Percentiles rank a stretch among this genome's conserved stretches.
Evolutionary conservation across 345 rosid species (phyloP).

Genomic region (Lepidium aucheri): DNA sequence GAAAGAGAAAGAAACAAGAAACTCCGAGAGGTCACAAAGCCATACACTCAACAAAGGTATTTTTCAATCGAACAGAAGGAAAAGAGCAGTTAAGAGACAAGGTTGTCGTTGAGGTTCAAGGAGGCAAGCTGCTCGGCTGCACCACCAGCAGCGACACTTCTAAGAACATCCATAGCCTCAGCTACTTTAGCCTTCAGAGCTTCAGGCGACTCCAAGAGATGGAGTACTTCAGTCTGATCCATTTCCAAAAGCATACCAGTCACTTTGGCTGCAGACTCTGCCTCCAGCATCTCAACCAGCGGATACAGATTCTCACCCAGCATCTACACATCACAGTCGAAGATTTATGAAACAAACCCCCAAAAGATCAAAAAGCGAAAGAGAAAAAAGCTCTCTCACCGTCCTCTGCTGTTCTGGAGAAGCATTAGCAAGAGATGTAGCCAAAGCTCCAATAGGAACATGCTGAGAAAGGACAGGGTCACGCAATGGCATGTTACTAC

Average conservation of each 20-base stretch:
- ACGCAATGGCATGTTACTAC: conserved; percentile 44
- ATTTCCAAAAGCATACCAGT: conserved; percentile 97
- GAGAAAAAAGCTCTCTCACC: conserved; percentile 31
- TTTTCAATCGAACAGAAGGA: neutral
- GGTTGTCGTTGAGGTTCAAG: conserved; percentile 50
- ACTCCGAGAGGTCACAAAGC: neutral
- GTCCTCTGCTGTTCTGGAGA: conserved; percentile 81
- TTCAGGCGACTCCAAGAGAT: conserved; percentile 89
- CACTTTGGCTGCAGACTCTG: conserved; percentile 85
- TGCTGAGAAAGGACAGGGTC: conserved; percentile 53
- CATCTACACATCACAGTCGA: conserved; percentile 43
- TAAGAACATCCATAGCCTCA: conserved; percentile 95
- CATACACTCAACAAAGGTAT: neutral
- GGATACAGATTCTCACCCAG: conserved; percentile 95
- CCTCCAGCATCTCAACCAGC: conserved; percentile 82
- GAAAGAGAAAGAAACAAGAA: neutral
- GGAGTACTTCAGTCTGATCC: conserved; percentile 94
- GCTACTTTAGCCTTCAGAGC: conserved; percentile 84
- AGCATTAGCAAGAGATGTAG: conserved; percentile 83
- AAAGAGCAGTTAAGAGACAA: conserved; percentile 38
- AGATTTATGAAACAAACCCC: neutral
- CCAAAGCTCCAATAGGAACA: conserved; percentile 77
- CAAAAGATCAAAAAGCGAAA: neutral
- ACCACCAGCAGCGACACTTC: conserved; percentile 59
- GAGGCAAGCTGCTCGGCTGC: conserved; percentile 66